Base-by-base conservation (phyloP, 306 rosid species). In the Vicia villosa region DNA sequence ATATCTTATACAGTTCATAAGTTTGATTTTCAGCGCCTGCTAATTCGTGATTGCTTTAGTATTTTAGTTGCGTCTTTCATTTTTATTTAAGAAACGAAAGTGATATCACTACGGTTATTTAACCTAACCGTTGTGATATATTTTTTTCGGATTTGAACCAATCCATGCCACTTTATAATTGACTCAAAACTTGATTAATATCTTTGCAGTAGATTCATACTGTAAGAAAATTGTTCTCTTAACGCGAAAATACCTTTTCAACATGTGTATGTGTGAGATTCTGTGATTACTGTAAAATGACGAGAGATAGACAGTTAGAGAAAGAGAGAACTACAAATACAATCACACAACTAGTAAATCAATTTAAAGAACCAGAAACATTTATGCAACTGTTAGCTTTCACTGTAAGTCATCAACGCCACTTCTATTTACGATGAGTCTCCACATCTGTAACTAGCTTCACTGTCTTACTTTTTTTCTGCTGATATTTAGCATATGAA, bases 401-500 rank as follows among this genome's bases (percentile, higher is more conserved):
- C 60, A 56, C 59, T 46, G 59, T 22, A 37, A 67, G 40, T 62
- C 52, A 45, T 64, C 51, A 17, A 63, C 45, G 42, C 19, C 68
- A 58, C 47, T 61, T 77, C 84, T 83, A 94, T 82, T 84, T 94
- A 15, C 77, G 79, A 83, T 77, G 85, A 66, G 95, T 68, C 79
- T 84, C 96, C 45, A 77, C 65, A 21, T 87, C 95, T 41, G 87
- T 20, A 13, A 74, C 74, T 68, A 43, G 60, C 77, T 79, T 91
- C 5, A 80, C 69, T 26, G 86, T 50, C 82, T 84, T 87, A 81
- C 77, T 84, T 81, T 15, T 89, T 80, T 74, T 91, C 80, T 91
- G 89, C 69, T 77, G 88, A 84, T 85, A 94, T 68, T 94, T 94
- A 72, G 99, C 97, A 64, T 66, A 86, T 17, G 97, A 89, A 79